Conservation (phyloP, 257 asterid species). For the Ophiorrhiza pumila region DNA sequence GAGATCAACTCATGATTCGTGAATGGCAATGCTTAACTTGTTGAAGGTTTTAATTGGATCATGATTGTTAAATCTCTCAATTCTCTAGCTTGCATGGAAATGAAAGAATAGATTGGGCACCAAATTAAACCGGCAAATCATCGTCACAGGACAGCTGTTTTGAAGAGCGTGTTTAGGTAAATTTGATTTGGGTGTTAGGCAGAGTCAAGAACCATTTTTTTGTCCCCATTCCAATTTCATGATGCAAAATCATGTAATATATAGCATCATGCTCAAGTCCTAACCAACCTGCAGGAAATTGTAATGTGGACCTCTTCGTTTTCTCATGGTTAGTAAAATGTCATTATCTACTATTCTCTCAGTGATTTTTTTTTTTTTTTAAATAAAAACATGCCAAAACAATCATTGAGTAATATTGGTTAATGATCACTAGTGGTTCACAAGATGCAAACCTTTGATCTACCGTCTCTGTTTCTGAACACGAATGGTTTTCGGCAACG, state of each 20-base stretch:
- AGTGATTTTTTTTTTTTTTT: background rate
- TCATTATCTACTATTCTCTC: slow-evolving; percentile 26
- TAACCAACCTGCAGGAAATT: background rate
- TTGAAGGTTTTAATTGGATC: background rate
- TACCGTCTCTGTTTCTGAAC: no score
- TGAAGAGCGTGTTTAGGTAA: background rate
- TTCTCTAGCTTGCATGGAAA: background rate
- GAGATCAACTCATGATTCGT: background rate
- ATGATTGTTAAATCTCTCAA: no score
- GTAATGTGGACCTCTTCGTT: slow-evolving; percentile 9
- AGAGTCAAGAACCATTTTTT: background rate
- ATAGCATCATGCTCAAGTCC: background rate
- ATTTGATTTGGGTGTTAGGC: background rate
- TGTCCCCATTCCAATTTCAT: slow-evolving; percentile 1
- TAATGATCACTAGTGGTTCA: background rate
- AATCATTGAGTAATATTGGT: background rate
- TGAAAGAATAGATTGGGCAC: background rate
- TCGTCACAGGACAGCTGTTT: slow-evolving; percentile 17
- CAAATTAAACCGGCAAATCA: background rate
- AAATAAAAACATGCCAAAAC: background rate
- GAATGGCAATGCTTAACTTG: background rate
- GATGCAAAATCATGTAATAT: background rate
- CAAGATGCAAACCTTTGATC: background rate
- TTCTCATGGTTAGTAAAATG: slow-evolving; percentile 37
- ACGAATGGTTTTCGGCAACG: background rate